Conservation (phyloP, 257 asterid species). For the Vinca minor region DNA sequence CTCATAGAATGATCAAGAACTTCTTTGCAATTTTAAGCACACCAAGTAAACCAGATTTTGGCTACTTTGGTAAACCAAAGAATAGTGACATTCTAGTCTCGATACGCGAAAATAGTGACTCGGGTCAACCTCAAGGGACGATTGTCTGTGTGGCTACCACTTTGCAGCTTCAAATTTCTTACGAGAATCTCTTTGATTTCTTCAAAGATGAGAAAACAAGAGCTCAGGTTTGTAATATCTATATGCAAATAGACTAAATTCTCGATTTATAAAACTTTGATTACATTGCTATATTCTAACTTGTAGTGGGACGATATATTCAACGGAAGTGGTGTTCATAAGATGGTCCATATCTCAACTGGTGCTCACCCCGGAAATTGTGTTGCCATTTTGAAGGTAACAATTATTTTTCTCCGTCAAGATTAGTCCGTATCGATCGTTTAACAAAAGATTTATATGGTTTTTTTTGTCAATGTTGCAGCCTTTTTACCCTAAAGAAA, state of each 20-base stretch:
- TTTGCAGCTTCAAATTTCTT: constrained; percentile 45
- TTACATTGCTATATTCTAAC: constrained; percentile 6
- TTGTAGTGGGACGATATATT: constrained; percentile 67
- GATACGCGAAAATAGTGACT: constrained; percentile 23
- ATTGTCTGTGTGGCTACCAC: constrained; percentile 54
- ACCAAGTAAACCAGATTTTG: constrained; percentile 33
- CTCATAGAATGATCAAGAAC: constrained; percentile 55
- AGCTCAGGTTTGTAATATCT: constrained; percentile 26
- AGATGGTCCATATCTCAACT: constrained; percentile 47
- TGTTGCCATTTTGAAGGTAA: constrained; percentile 59
- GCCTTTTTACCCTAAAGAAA: constrained; percentile 42
- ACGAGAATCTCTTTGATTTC: constrained; percentile 40
- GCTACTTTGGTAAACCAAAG: constrained; percentile 26
- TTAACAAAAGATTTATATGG: background rate
- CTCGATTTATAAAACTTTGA: background rate
- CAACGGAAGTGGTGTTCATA: constrained; percentile 29
- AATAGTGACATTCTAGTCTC: constrained; percentile 44
- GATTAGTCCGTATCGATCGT: too few species aligned
- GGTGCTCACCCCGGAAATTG: constrained; percentile 46
- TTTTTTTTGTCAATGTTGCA: constrained; percentile 16
- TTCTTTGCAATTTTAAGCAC: constrained; percentile 44
- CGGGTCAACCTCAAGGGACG: constrained; percentile 34
- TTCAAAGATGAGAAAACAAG: constrained; percentile 48
- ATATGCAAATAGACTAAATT: too few species aligned
- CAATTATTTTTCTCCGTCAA: background rate